Percentiles rank a stretch among this genome's conserved stretches.
phyloP scores from a whole-genome alignment of 768 basidiomycete species.

The Tulasnella sp. region DNA sequence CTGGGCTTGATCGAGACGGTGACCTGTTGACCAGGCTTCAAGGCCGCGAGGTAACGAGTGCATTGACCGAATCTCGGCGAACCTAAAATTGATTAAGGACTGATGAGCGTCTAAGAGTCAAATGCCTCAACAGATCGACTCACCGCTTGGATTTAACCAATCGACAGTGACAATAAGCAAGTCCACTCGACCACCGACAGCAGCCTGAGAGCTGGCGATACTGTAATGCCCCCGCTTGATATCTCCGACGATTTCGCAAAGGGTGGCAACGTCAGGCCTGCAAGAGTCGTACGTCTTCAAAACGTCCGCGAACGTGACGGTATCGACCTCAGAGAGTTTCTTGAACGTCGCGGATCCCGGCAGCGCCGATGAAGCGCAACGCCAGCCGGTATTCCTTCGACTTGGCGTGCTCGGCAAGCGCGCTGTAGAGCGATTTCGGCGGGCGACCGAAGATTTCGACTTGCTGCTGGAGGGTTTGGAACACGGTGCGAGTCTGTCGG shows the following conservation, averaged over 20 bases:
- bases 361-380: constrained; percentile 82
- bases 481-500: constrained; percentile 85
- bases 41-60: constrained; percentile 80
- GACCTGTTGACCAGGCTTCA: constrained; percentile 80
- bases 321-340: constrained; percentile 90
- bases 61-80: constrained; percentile 81
- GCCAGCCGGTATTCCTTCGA: constrained; percentile 59
- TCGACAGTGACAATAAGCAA: constrained; percentile 93
- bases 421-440: constrained; percentile 89
- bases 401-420: constrained; percentile 67
- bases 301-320: constrained; percentile 85
- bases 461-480: constrained; percentile 93
- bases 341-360: constrained; percentile 90
- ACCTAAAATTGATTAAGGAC: constrained; percentile 34
- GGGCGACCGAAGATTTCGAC: constrained; percentile 94
- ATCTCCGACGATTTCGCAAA: constrained; percentile 84
- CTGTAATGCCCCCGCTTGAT: constrained; percentile 98
- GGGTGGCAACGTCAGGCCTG: constrained; percentile 65
- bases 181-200: constrained; percentile 90
- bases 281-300: constrained; percentile 67
- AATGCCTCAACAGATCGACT: constrained; percentile 21
- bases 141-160: constrained; percentile 78
- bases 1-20: constrained; percentile 98
- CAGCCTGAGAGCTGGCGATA: constrained; percentile 91
- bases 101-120: constrained; percentile 1